Base-by-base conservation (phyloP, 108 stramenopile genomes). In the Bacterosira constricta region DNA sequence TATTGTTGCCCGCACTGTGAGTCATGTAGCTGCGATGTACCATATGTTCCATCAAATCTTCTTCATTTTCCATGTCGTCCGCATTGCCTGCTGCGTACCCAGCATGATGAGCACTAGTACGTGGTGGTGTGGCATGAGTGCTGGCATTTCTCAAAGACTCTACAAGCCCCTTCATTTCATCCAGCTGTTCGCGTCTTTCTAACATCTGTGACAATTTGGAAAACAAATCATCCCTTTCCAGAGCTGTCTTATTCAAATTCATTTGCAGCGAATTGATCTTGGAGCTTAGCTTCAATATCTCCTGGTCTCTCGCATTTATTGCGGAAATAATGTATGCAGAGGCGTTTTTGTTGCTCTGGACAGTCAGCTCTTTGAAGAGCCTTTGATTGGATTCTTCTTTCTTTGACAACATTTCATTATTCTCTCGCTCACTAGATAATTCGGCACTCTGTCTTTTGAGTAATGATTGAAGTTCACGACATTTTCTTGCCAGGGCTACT, bases 321-420 rank as follows among this genome's bases (percentile, higher is more conserved):
- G 72, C 54, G 32, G 72, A 68, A 35, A 79, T 27, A 15, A 79
- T 73, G 66, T 73, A 79, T 26, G 64, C 65, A 6, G 77, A 73
- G 17, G 77, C 56, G 1, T 39, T 66, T 26, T 79, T 79, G 25
- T 74, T 65, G 37, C 56, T 74, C 39, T 69, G 34, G n/a, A 27
- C 34, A 13, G 51, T 45, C 25, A 79, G 50, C 27, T 79, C 66
- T 12, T 73, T 21, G 49, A 66, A 55, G 23, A 73, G 46, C 20
- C 46, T 37, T 58, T 73, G 66, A 31, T 57, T 65, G 30, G 65
- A 23, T 23, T 66, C 57, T n/a, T 37, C 29, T 50, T 66, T 57
- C 30, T 38, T 67, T 4, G 32, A 20, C n/a, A 73, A 65, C 2
- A 29, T 34, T 17, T 59, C 64, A 42, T 73, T 79, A 42, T 67